Percentiles rank a stretch among this genome's conserved stretches.
phyloP scores from a whole-genome alignment of 2,329 filamentous ascomycete genomes.

The Xylaria sp. region DNA sequence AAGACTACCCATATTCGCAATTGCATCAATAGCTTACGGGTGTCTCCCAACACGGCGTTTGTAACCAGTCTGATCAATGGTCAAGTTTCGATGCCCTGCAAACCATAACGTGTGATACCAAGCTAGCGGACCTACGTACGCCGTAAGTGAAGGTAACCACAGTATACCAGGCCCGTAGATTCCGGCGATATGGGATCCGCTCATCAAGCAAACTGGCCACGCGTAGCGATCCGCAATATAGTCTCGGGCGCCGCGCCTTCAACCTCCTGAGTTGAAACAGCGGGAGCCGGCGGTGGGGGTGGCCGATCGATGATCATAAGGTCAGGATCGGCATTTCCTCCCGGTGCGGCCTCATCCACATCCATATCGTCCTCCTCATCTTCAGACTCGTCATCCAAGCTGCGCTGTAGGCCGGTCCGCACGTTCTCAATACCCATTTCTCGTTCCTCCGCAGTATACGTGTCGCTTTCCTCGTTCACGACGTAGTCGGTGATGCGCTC shows the following conservation, averaged over 20 bases:
- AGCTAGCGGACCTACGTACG: background rate
- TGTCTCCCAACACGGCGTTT: background rate
- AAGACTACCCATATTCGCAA: background rate
- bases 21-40: background rate
- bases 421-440: constrained; percentile 74
- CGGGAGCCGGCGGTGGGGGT: constrained; percentile 45
- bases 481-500: constrained; percentile 52
- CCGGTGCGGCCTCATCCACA: constrained; percentile 47
- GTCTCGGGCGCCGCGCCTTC: constrained; percentile 43
- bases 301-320: constrained; percentile 47
- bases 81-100: background rate
- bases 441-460: constrained; percentile 78
- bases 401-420: constrained; percentile 73
- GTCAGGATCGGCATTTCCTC: constrained; percentile 43
- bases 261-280: constrained; percentile 40
- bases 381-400: constrained; percentile 65
- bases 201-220: constrained; percentile 20
- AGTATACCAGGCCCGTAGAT: no score
- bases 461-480: constrained; percentile 63
- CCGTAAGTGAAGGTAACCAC: background rate
- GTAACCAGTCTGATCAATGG: background rate
- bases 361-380: constrained; percentile 63
- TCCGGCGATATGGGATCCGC: background rate
- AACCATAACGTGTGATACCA: no score
- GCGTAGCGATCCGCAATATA: constrained; percentile 41